Evolutionary conservation across 2,329 filamentous ascomycete species (phyloP), one percentile per base, ranked within the genome.

Genomic region (Sporothrix brasiliensis): DNA sequence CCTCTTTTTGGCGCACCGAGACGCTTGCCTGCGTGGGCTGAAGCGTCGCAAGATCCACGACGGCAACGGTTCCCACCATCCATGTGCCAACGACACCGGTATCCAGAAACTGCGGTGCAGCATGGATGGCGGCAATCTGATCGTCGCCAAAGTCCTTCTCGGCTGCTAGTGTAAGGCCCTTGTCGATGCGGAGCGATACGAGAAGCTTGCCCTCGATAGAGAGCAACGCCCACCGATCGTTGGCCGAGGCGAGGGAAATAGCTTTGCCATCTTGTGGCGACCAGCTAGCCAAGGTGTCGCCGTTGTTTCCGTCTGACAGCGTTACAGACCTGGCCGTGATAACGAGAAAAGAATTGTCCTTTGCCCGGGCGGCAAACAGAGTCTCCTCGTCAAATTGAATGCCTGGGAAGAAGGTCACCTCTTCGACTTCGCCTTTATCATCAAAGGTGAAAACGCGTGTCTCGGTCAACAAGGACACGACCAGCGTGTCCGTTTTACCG

Each of bases 1-100:
- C 89, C 34, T 87, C 83, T 14, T 83, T 84, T 71, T 81, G 81
- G 63, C 86, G 83, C 68, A 94, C 80, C 2, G 83, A 83, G 76
- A 91, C 89, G 2, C 87, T 89, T 65, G 89, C 86, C 0, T 93
- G 80, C 7, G 75, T 73, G 1, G 89, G 85, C 44, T 89, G 81
- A 2, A 98, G 82, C 1, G 87, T 88, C 21, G 85, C 79, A 27
- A 97, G 78, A 71, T 90, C 85, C 58, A 97, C 83, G 47, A 98
- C 83, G 0, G 91, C 91, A 34, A 98, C 86, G 13, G 87, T 88
- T 6, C 92, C 92, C n/a, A 90, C 89, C 73, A 91, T 89, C 88
- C 94, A 98, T 80, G 96, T 95, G 1, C 93, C 94, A 19, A 95
- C 85, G 39, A 97, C 89, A 70, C 91, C 94, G 44, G 93, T 82